Evolutionary conservation across 768 basidiomycete species (phyloP).

Genomic region (Tylopilus rubrobrunneus): DNA sequence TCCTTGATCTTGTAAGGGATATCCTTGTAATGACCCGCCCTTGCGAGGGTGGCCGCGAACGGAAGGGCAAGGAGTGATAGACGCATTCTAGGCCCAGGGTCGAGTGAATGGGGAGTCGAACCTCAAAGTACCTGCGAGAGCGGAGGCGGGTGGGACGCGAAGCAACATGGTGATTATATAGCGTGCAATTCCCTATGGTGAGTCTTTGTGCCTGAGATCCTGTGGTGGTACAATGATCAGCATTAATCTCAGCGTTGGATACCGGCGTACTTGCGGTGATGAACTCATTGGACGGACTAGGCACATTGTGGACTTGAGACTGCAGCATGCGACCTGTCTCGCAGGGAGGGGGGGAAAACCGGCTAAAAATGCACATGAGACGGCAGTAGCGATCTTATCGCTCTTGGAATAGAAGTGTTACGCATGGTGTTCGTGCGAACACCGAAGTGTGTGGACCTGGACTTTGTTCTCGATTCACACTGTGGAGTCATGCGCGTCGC

Average conservation of each 20-base stretch:
- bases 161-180: conserved; percentile 5
- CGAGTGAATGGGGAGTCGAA: background rate
- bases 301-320: too few relatives aligned
- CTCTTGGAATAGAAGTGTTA: background rate
- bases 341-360: too few relatives aligned
- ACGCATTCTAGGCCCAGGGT: conserved; percentile 6
- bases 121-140: background rate
- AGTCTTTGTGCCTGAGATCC: background rate
- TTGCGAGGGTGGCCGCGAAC: conserved; percentile 11
- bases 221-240: background rate
- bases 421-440: background rate
- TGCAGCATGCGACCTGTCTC: too few relatives aligned
- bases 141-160: too few relatives aligned
- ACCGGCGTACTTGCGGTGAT: too few relatives aligned
- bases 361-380: too few relatives aligned
- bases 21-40: conserved; percentile 7
- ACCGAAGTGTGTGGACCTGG: background rate
- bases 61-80: conserved; percentile 10
- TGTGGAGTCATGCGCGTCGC: background rate
- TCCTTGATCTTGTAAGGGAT: conserved; percentile 44
- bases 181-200: background rate
- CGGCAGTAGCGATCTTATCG: background rate
- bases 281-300: too few relatives aligned
- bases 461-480: background rate
- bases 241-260: background rate